phyloP scores from a whole-genome alignment of 2,329 filamentous ascomycete genomes.

The Tolypocladium nubicola region DNA sequence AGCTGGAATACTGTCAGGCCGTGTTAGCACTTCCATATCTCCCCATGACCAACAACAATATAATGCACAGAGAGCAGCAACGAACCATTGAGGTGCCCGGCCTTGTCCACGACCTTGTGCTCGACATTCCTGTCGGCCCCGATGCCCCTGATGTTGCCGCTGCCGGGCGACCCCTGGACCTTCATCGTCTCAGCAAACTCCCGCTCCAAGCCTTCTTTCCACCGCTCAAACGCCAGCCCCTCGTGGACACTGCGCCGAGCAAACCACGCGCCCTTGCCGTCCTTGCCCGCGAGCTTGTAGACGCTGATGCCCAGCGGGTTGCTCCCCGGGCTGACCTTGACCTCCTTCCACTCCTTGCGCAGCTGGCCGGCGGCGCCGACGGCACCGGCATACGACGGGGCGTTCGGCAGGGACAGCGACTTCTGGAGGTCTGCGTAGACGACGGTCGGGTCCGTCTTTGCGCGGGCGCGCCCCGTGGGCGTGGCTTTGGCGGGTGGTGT shows the following conservation, averaged over 20 bases:
- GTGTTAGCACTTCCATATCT: conserved; percentile 1
- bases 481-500: conserved; percentile 29
- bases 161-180: conserved; percentile 57
- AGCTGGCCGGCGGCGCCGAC: conserved; percentile 41
- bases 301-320: conserved; percentile 69
- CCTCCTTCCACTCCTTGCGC: conserved; percentile 79
- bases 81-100: conserved; percentile 53
- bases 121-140: conserved; percentile 70
- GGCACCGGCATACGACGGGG: conserved; percentile 35
- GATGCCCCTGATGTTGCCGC: conserved; percentile 72
- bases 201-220: conserved; percentile 63
- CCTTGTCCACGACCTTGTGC: conserved; percentile 42
- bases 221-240: conserved; percentile 64
- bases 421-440: conserved; percentile 39
- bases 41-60: not conserved
- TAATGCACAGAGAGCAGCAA: not conserved
- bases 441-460: conserved; percentile 44
- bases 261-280: conserved; percentile 85
- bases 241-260: conserved; percentile 74
- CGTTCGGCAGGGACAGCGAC: conserved; percentile 27
- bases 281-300: conserved; percentile 69
- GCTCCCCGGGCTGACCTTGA: conserved; percentile 60
- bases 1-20: conserved; percentile 62
- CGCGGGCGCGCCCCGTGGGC: conserved; percentile 34
- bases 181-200: conserved; percentile 76